Conservation (phyloP, 2,329 filamentous ascomycete genomes). For the Alternaria longipes region DNA sequence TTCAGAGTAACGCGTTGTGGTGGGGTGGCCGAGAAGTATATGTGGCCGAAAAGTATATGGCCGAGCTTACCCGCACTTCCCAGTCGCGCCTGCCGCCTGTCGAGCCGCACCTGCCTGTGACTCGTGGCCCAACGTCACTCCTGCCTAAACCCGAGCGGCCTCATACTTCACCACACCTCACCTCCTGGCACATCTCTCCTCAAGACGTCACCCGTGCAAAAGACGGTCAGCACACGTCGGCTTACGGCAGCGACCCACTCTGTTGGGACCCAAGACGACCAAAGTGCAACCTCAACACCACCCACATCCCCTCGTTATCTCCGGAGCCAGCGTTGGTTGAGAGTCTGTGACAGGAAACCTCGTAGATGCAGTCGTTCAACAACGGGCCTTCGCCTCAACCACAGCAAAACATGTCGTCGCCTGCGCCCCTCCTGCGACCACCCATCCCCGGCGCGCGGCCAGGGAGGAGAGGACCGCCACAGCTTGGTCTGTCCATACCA, state of each 20-base stretch:
- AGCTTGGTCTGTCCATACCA: slow-evolving; percentile 89
- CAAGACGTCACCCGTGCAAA: slow-evolving; percentile 13
- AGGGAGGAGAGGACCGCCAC: slow-evolving; percentile 72
- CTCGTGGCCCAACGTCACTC: slow-evolving; percentile 43
- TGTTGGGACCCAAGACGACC: slow-evolving; percentile 37
- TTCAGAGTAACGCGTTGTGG: too few relatives aligned
- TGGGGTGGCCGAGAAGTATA: too few relatives aligned
- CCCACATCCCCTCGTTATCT: slow-evolving; percentile 26
- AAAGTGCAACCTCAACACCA: slow-evolving; percentile 34
- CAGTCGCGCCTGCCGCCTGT: slow-evolving; percentile 30
- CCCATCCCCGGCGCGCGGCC: slow-evolving; percentile 75
- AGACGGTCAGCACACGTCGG: slow-evolving; percentile 41
- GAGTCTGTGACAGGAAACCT: slow-evolving; percentile 10
- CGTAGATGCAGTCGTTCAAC: slow-evolving; percentile 40
- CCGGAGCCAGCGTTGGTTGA: slow-evolving; percentile 15
- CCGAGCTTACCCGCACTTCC: slow-evolving; percentile 18
- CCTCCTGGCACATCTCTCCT: not conserved
- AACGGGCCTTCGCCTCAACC: slow-evolving; percentile 34
- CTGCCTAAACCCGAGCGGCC: slow-evolving; percentile 25
- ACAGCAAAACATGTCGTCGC: slow-evolving; percentile 71
- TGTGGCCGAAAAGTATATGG: too few relatives aligned
- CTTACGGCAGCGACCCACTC: slow-evolving; percentile 42
- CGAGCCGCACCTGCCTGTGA: slow-evolving; percentile 36
- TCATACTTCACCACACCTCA: slow-evolving; percentile 7
- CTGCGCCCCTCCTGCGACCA: slow-evolving; percentile 82